phyloP scores from a whole-genome alignment of 2,329 filamentous ascomycete genomes.

The Colletotrichum sp. region DNA sequence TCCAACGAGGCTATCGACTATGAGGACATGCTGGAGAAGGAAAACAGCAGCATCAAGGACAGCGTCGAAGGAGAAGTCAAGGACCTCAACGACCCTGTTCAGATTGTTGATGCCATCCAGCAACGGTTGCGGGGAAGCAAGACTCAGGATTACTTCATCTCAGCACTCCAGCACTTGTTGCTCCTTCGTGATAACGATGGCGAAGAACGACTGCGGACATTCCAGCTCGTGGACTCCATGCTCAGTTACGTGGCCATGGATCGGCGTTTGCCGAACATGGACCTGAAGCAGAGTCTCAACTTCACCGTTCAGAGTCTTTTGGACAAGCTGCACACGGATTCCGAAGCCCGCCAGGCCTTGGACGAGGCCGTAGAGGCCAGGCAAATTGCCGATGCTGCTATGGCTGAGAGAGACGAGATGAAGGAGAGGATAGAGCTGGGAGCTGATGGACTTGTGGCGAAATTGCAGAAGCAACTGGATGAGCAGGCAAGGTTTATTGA shows the following conservation, averaged over 20 bases:
- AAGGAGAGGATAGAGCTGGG: slow-evolving; percentile 86
- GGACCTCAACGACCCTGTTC: slow-evolving; percentile 89
- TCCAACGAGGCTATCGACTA: slow-evolving; percentile 98
- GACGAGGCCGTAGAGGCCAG: slow-evolving; percentile 91
- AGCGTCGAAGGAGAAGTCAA: slow-evolving; percentile 84
- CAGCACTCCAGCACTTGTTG: slow-evolving; percentile 92
- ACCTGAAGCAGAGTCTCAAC: slow-evolving; percentile 95
- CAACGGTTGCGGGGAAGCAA: slow-evolving; percentile 81
- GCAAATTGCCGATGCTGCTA: slow-evolving; percentile 92
- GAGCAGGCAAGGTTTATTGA: slow-evolving; percentile 92
- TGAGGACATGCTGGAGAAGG: slow-evolving; percentile 92
- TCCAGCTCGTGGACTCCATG: slow-evolving; percentile 98
- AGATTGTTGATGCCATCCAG: slow-evolving; percentile 95
- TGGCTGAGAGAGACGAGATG: slow-evolving; percentile 97
- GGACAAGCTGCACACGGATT: slow-evolving; percentile 96
- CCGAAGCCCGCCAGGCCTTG: slow-evolving; percentile 87
- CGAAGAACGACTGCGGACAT: slow-evolving; percentile 92
- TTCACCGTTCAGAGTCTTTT: slow-evolving; percentile 96
- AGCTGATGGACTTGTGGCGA: slow-evolving; percentile 90
- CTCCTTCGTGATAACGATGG: slow-evolving; percentile 90
- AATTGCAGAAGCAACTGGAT: slow-evolving; percentile 91
- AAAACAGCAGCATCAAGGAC: slow-evolving; percentile 90
- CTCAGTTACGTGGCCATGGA: slow-evolving; percentile 99
- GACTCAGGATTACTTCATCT: slow-evolving; percentile 94
- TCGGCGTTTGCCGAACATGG: slow-evolving; percentile 91